Evolutionary conservation across 164 flowering plant species (phyloP).

Genomic region (Aristolochia fimbriata): DNA sequence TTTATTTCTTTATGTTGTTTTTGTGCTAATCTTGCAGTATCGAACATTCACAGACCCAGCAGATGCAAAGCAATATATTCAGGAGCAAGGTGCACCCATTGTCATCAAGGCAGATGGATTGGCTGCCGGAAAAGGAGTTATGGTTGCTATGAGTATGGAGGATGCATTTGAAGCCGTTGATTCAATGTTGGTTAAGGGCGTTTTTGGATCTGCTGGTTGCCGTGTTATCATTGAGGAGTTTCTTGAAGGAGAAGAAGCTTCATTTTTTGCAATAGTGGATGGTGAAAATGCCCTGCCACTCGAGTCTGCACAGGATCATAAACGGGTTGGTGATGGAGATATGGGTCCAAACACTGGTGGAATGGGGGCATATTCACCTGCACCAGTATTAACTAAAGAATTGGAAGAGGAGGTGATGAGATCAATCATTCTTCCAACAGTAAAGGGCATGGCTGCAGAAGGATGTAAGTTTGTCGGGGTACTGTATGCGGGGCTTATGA

Average conservation of each 20-base stretch:
- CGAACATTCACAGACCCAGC: slow-evolving; percentile 64
- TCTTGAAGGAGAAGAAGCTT: slow-evolving; percentile 94
- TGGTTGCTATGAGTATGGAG: slow-evolving; percentile 82
- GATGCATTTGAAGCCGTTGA: slow-evolving; percentile 90
- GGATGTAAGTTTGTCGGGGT: slow-evolving; percentile 96
- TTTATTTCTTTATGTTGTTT: too few relatives aligned
- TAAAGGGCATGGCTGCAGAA: slow-evolving; percentile 85
- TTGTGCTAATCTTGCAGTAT: slow-evolving; percentile 55
- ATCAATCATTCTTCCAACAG: slow-evolving; percentile 80
- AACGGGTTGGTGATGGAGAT: slow-evolving; percentile 96
- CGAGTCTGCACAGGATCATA: slow-evolving; percentile 97
- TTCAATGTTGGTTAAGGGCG: slow-evolving; percentile 68
- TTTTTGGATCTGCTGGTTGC: slow-evolving; percentile 78
- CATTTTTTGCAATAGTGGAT: slow-evolving; percentile 96
- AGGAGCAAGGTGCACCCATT: slow-evolving; percentile 84
- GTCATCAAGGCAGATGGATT: slow-evolving; percentile 93
- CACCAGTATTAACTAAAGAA: slow-evolving; percentile 75
- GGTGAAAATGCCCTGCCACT: slow-evolving; percentile 86
- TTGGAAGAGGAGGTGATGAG: slow-evolving; percentile 70
- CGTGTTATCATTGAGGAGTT: slow-evolving; percentile 81
- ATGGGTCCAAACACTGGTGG: slow-evolving; percentile 98
- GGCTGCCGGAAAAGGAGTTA: slow-evolving; percentile 96
- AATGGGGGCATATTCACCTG: slow-evolving; percentile 98
- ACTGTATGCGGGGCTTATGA: slow-evolving; percentile 94
- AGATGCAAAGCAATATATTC: slow-evolving; percentile 70